phyloP scores from a whole-genome alignment of 371 early-diverging fungal genomes.

The Mucor indicus region DNA sequence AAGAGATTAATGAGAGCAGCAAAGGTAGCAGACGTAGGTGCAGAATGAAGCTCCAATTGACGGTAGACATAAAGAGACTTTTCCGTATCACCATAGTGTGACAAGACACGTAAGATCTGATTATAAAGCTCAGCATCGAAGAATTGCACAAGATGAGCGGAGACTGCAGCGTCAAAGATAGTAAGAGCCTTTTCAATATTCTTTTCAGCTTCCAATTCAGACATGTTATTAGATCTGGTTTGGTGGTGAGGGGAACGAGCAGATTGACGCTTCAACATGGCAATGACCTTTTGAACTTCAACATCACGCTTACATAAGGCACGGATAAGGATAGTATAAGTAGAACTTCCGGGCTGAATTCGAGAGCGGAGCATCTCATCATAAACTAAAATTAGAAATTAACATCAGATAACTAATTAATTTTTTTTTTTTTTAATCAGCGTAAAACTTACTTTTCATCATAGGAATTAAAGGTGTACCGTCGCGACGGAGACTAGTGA shows the following conservation, averaged over 20 bases:
- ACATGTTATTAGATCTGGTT: conserved; percentile 22
- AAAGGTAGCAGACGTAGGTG: conserved; percentile 42
- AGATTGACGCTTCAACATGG: conserved; percentile 40
- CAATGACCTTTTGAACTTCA: conserved; percentile 47
- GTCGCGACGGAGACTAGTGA: conserved; percentile 32
- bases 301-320: conserved; percentile 47
- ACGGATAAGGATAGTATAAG: conserved; percentile 41
- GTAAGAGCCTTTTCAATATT: conserved; percentile 35
- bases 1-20: conserved; percentile 50
- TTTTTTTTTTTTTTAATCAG: not conserved
- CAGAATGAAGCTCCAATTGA: conserved; percentile 20
- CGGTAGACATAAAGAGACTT: conserved; percentile 37
- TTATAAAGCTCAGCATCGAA: conserved; percentile 48
- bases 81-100: conserved; percentile 40
- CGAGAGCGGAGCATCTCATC: conserved; percentile 41
- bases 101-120: conserved; percentile 46
- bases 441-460: conserved; percentile 29
- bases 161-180: conserved; percentile 29
- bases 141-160: conserved; percentile 18
- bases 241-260: conserved; percentile 19
- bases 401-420: not conserved
- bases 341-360: conserved; percentile 37
- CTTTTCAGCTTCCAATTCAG: conserved; percentile 31
- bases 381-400: conserved; percentile 29
- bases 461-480: conserved; percentile 33